phyloP scores from a whole-genome alignment of 495 filamentous ascomycete genomes.

The Penicillium flavigenum region DNA sequence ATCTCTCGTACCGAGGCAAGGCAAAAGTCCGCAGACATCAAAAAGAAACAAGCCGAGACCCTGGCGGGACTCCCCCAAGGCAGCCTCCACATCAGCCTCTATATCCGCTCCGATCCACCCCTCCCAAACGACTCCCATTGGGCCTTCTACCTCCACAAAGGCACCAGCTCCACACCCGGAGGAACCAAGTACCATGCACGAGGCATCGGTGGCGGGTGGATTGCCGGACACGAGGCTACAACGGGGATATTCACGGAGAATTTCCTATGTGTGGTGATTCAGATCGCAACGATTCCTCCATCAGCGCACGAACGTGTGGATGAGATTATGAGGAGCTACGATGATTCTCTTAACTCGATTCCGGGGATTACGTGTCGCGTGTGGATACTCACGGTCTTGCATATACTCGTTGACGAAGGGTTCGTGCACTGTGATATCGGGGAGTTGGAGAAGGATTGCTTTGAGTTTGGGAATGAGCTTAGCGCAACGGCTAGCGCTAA shows the following conservation, averaged over 20 bases:
- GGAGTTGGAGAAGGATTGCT: constrained; percentile 7
- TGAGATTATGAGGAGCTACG: constrained; percentile 1
- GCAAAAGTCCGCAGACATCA: not conserved
- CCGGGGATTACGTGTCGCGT: not conserved
- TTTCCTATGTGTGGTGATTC: not conserved
- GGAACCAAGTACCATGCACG: not conserved
- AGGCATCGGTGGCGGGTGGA: not conserved
- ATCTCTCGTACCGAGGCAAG: not conserved
- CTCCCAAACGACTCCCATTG: constrained; percentile 8
- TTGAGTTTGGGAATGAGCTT: constrained; percentile 1
- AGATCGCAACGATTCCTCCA: not conserved
- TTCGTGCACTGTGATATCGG: not conserved
- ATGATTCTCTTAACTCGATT: not conserved
- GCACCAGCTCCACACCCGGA: not conserved
- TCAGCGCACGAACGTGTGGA: not conserved
- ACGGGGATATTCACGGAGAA: not conserved
- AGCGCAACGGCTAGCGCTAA: not conserved
- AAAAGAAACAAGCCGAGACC: constrained; percentile 1
- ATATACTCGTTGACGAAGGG: not conserved
- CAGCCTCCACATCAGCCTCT: constrained; percentile 3
- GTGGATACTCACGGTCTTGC: not conserved
- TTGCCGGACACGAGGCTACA: not conserved
- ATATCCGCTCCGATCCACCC: constrained; percentile 7
- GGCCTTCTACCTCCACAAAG: constrained; percentile 8
- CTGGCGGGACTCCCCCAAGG: not conserved